Percentiles rank a stretch among this genome's conserved stretches.
Conservation (phyloP, 495 filamentous ascomycete genomes). For the Daldinia bambusicola region DNA sequence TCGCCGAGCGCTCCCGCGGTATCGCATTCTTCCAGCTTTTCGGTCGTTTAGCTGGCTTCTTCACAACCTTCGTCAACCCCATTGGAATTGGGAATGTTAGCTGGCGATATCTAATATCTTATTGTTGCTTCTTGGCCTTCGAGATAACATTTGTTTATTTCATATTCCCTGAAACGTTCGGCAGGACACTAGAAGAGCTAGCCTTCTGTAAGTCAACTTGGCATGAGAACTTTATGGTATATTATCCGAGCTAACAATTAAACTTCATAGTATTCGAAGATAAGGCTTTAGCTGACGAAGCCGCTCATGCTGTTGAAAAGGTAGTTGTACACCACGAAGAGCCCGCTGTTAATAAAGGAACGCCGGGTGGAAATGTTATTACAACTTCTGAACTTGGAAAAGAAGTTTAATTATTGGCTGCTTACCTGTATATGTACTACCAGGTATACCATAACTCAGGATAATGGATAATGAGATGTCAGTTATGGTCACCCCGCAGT, state of each 20-base stretch:
- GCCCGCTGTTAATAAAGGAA: not conserved
- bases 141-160: conserved; percentile 70
- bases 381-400: conserved; percentile 6
- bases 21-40: conserved; percentile 73
- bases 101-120: conserved; percentile 67
- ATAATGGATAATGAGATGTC: not conserved
- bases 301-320: conserved; percentile 55
- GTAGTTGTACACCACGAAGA: conserved; percentile 47
- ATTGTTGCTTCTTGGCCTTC: conserved; percentile 66
- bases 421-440: not conserved
- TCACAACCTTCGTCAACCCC: conserved; percentile 71
- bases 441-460: not conserved
- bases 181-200: conserved; percentile 71
- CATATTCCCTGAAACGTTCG: conserved; percentile 71
- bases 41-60: conserved; percentile 58
- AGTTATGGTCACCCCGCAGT: not conserved
- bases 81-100: conserved; percentile 67
- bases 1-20: conserved; percentile 67
- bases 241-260: conserved; percentile 14
- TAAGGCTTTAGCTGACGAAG: conserved; percentile 52
- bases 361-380: not conserved
- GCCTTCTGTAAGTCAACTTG: conserved; percentile 64
- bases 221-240: not conserved
- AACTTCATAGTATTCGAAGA: conserved; percentile 56
- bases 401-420: not conserved